Evolutionary conservation across 805 yeast genomes (phyloP), one percentile per base, ranked within the genome.

Genomic region (Saturnispora dispora): DNA sequence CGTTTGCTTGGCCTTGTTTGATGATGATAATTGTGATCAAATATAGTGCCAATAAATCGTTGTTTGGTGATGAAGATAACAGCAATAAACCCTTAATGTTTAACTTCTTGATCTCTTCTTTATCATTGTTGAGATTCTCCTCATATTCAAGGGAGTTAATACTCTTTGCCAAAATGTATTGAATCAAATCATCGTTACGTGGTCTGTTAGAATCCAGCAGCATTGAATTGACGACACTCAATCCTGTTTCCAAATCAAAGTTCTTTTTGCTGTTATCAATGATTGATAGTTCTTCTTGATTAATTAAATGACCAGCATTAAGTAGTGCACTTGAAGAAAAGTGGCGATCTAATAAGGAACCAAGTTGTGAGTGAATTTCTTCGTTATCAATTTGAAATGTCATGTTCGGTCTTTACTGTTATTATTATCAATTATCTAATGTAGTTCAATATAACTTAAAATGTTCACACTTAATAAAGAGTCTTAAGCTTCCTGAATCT

Each of bases 401-500:
- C 47, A 45, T 45, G 35, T 43, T 48, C 43, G 46, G 6, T 40
- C 5, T 35, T 28, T 13, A 49, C 48, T 47, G 47, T 30, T 48
- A 35, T 22, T 27, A 28, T 33, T 44, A 30, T 30, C 33, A 30
- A 30, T 30, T 30, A 30, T 13, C 15, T 13, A 30, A 30, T 30
- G 6, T 30, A 30, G 28, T 13, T 30, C 33, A 30, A 30, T 30
- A 30, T 13, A 30, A 30, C 33, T 13, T 30, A 11, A 30, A 30
- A 11, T 30, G 10, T 30, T 13, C 15, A 11, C 33, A 30, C 33
- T 11, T 11, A 30, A 30, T 13, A 30, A 30, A 30, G 33, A 30
- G 33, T 30, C 15, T 30, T 30, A 30, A 30, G 33, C 33, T 30
- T 30, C 4, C 15, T 30, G 15, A 30, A 30, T 30, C 5, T 30